Conservation (phyloP, 2,329 filamentous ascomycete genomes). For the Sporothrix brunneoviolacea region DNA sequence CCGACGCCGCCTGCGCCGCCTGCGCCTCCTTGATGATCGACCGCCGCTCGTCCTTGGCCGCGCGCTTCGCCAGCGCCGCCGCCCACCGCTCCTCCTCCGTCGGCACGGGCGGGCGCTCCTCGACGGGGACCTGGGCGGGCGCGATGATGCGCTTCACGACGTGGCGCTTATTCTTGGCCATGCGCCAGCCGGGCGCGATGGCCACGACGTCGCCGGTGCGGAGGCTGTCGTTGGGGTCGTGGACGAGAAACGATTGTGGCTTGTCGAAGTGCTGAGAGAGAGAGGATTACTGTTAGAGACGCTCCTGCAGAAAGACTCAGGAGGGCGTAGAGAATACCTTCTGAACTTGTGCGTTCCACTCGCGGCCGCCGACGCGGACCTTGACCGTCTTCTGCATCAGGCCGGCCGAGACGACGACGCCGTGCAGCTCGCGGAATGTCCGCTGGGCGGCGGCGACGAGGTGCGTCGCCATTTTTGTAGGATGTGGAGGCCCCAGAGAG, state of each 20-base stretch:
- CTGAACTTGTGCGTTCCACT: conserved; percentile 65
- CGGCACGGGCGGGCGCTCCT: conserved; percentile 59
- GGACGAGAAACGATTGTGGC: conserved; percentile 61
- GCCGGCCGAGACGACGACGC: conserved; percentile 71
- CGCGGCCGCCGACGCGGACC: conserved; percentile 62
- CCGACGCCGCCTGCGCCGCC: conserved; percentile 14
- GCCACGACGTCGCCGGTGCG: conserved; percentile 68
- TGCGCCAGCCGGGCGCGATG: conserved; percentile 60
- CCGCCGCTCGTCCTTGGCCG: conserved; percentile 50
- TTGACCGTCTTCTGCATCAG: conserved; percentile 74
- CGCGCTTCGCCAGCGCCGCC: conserved; percentile 46
- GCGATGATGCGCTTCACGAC: conserved; percentile 70
- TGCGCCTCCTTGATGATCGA: conserved; percentile 25
- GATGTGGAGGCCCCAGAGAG: no score
- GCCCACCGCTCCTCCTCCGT: conserved; percentile 54
- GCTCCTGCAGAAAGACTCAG: no score
- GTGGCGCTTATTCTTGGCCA: conserved; percentile 61
- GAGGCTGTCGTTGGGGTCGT: conserved; percentile 70
- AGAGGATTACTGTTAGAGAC: no score
- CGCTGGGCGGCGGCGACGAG: conserved; percentile 31
- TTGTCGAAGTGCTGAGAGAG: conserved; percentile 53
- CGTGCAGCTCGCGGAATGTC: conserved; percentile 48
- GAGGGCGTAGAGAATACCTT: conserved; percentile 47
- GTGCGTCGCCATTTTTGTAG: conserved; percentile 31
- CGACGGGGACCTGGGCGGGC: conserved; percentile 56